Conservation (phyloP, 2,329 filamentous ascomycete species). For the Cladobotryum mycophilum region DNA sequence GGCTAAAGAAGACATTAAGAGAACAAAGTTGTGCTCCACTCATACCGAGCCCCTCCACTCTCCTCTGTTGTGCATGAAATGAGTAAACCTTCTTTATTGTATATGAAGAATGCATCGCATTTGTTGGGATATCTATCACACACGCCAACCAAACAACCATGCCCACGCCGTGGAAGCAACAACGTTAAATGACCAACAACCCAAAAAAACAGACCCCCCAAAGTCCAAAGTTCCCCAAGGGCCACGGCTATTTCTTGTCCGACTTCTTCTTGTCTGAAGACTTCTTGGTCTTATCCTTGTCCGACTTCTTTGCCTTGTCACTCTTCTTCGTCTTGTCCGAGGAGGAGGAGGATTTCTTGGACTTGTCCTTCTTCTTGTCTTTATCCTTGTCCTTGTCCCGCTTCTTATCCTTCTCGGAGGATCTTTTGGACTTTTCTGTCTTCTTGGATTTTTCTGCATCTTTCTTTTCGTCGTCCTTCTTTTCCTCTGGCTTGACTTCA, state of each 20-base stretch:
- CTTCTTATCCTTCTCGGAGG: constrained; percentile 11
- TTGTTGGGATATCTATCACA: constrained; percentile 5
- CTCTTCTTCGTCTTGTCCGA: constrained; percentile 4
- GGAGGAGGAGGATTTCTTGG: constrained; percentile 2
- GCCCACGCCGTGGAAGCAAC: constrained; percentile 6
- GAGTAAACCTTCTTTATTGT: background rate
- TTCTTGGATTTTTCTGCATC: constrained; percentile 12
- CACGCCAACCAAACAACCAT: constrained; percentile 4
- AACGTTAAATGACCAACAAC: background rate
- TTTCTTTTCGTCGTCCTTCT: constrained; percentile 14
- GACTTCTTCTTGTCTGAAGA: no score
- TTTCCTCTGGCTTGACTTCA: background rate
- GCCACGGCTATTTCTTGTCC: background rate
- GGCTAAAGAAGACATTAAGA: no score
- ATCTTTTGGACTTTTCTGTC: constrained; percentile 3
- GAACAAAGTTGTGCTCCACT: no score
- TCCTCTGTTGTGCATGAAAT: no score
- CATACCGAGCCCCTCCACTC: no score
- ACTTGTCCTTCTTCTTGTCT: constrained; percentile 13
- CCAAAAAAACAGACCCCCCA: background rate
- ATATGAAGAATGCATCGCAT: constrained; percentile 3
- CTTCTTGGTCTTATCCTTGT: background rate
- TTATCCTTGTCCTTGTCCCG: constrained; percentile 12
- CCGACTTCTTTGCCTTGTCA: constrained; percentile 5
- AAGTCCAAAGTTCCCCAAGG: no score